Evolutionary conservation across 176 grass and related monocot species (phyloP), one percentile per base, ranked within the genome.

Genomic region (Oryza coarctata): DNA sequence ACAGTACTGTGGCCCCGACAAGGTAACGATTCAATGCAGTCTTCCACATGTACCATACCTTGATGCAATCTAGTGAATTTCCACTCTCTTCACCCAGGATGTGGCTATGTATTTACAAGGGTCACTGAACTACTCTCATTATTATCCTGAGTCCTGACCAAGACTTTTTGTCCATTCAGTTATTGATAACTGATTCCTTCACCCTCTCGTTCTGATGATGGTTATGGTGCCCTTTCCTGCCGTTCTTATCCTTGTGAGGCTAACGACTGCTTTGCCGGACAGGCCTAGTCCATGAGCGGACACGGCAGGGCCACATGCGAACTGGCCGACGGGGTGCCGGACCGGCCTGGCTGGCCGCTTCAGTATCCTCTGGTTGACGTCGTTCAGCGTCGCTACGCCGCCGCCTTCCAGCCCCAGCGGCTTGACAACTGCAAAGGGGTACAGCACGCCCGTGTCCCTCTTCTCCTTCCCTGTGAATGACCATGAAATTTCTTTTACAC

Each of bases 191-290:
- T 28, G 38, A 22, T 35, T 12, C 8, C 17, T 55, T 93, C 80
- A 99, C 8, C 87, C 93, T 87, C 69, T 95, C 33, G 96, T 99
- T 84, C 96, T 92, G 23, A 94, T 90, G 71, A 99, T 92, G 45
- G 91, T 99, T 39, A 99, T 87, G 25, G 88, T 95, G 58, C 96
- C 96, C 66, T 70, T 91, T 14, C 89, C 96, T 73, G 76, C 87
- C 3, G 96, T 99, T 32, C 82, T 94, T 79, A 99, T 99, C 85
- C 77, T 95, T 12, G 91, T 86, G 1, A 94, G 84, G 88, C 90
- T 92, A 18, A 92, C 91, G 12, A 99, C 83, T 1, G 91, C 76
- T 9, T 95, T 99, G 15, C 96, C 96, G 39, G 96, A 99, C n/a
- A 91, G 87, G 0, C 94, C 90, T 1, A 70, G 81, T 64, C 90